Conservation (phyloP, 2,329 filamentous ascomycete species). For the Hymenoscyphus infarciens region DNA sequence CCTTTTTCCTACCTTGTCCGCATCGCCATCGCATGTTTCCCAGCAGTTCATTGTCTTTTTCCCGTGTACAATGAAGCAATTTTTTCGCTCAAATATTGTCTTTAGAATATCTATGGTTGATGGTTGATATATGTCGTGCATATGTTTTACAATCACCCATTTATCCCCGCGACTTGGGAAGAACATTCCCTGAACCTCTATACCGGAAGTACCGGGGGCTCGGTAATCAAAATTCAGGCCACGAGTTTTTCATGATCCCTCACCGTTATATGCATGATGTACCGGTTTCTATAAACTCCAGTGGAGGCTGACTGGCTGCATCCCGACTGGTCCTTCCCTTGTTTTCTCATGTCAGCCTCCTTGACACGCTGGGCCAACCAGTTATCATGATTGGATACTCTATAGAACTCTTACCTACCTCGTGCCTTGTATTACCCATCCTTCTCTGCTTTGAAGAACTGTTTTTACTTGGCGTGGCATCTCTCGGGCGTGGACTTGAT, state of each 20-base stretch:
- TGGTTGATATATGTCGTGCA: not conserved
- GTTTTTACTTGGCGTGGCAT: not conserved
- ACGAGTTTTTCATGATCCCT: not conserved
- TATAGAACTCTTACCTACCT: not conserved
- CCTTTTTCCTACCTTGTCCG: not conserved
- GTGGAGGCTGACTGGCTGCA: not conserved
- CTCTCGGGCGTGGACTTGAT: not conserved
- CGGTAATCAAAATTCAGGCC: not conserved
- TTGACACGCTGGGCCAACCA: not conserved
- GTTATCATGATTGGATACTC: not conserved
- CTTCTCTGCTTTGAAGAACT: not conserved
- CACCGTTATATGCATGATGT: not conserved
- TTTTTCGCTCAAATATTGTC: not conserved
- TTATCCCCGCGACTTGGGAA: not conserved
- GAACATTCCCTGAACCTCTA: not conserved
- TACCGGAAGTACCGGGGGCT: not conserved
- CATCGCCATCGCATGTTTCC: not conserved
- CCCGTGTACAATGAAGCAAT: not conserved
- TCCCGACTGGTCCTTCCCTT: not conserved
- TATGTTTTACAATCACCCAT: not conserved
- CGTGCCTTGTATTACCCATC: not conserved
- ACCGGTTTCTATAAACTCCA: not conserved
- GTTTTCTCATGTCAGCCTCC: not conserved
- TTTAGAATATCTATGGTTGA: not conserved
- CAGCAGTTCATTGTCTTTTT: not conserved